Evolutionary conservation across 768 basidiomycete species (phyloP).

Genomic region (Roridomyces roridus): DNA sequence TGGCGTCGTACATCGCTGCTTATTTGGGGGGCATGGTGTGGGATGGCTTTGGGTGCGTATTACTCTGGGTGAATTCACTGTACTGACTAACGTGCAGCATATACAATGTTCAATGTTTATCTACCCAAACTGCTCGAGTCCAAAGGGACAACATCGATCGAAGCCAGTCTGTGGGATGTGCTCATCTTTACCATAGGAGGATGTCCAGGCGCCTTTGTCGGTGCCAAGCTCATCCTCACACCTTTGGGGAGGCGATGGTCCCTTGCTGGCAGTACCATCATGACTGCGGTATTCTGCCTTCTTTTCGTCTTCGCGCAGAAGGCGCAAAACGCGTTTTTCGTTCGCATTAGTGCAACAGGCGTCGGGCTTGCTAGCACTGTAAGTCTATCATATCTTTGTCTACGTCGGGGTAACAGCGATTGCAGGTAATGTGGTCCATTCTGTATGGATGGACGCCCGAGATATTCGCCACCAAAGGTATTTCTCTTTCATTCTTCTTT

Average conservation of each 20-base stretch:
- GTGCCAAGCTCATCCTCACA: slow-evolving; percentile 83
- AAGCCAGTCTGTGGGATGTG: slow-evolving; percentile 83
- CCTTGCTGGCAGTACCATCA: slow-evolving; percentile 74
- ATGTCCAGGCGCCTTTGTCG: slow-evolving; percentile 85
- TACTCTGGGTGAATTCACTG: not conserved
- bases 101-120: slow-evolving; percentile 94
- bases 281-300: slow-evolving; percentile 77
- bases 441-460: slow-evolving; percentile 89
- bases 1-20: slow-evolving; percentile 80
- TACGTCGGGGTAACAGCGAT: not conserved
- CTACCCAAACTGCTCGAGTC: slow-evolving; percentile 84
- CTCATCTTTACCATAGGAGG: slow-evolving; percentile 85
- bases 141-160: slow-evolving; percentile 49
- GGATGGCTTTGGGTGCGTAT: slow-evolving; percentile 74
- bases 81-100: slow-evolving; percentile 50
- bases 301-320: slow-evolving; percentile 67
- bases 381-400: slow-evolving; percentile 20
- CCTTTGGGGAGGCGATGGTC: slow-evolving; percentile 73
- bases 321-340: slow-evolving; percentile 63
- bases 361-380: slow-evolving; percentile 69
- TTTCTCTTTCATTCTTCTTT: not conserved
- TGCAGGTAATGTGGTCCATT: slow-evolving; percentile 86
- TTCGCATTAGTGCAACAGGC: slow-evolving; percentile 63
- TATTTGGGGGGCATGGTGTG: slow-evolving; percentile 80
- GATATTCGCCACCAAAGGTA: slow-evolving; percentile 82